Conservation (phyloP, 1,284 basidiomycete species). For the Malassezia yamatoensis region DNA sequence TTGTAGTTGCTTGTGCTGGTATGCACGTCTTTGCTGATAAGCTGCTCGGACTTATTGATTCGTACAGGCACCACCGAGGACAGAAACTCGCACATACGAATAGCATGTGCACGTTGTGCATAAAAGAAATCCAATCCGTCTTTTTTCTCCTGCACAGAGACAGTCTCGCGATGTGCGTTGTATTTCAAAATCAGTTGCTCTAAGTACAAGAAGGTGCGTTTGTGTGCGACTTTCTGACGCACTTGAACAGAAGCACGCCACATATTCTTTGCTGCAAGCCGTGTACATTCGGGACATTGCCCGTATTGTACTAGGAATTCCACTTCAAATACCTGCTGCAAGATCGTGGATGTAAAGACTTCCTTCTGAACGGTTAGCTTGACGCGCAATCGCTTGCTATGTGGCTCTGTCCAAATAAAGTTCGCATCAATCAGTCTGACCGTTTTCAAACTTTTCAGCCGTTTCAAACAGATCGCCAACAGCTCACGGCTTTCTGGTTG, state of each 20-base stretch:
- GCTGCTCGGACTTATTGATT: slow-evolving; percentile 81
- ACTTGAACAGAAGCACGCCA: slow-evolving; percentile 97
- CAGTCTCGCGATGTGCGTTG: slow-evolving; percentile 90
- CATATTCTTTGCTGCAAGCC: slow-evolving; percentile 92
- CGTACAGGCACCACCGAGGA: slow-evolving; percentile 73
- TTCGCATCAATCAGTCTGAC: slow-evolving; percentile 92
- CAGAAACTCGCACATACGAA: slow-evolving; percentile 97
- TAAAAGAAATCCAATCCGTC: slow-evolving; percentile 98
- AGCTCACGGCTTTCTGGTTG: slow-evolving; percentile 86
- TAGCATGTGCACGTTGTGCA: slow-evolving; percentile 73
- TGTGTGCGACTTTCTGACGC: slow-evolving; percentile 77
- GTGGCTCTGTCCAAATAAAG: slow-evolving; percentile 98
- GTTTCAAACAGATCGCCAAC: slow-evolving; percentile 65
- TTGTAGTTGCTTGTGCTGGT: slow-evolving; percentile 89
- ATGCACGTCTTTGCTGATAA: slow-evolving; percentile 86
- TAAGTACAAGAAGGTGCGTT: slow-evolving; percentile 92
- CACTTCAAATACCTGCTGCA: slow-evolving; percentile 95
- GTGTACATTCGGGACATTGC: slow-evolving; percentile 87
- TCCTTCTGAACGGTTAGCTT: slow-evolving; percentile 98
- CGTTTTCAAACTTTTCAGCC: slow-evolving; percentile 84
- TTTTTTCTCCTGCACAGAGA: slow-evolving; percentile 78
- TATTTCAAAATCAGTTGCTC: slow-evolving; percentile 97
- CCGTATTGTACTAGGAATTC: slow-evolving; percentile 91
- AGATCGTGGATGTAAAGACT: slow-evolving; percentile 83
- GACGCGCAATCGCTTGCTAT: slow-evolving; percentile 82